These are phyloP conservation scores for Backusella mclennaniae DNA, from an alignment of 192 early-diverging fungal genomes.

Conservation along the genomic window DNA sequence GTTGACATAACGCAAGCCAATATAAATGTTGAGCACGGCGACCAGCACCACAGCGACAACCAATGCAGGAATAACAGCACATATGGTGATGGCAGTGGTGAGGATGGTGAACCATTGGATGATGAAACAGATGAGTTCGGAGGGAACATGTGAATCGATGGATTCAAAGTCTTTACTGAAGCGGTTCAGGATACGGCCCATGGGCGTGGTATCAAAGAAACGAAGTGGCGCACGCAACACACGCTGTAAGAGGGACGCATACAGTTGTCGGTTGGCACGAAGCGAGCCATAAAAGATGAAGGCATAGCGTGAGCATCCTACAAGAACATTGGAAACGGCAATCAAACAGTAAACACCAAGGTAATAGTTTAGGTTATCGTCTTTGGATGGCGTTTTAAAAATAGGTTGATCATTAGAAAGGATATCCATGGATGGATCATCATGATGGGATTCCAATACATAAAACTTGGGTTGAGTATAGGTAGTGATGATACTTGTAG, in stretches of 20 bases:
- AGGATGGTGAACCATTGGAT: conserved; percentile 45
- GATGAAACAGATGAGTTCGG: conserved; percentile 49
- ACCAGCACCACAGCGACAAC: conserved; percentile 39
- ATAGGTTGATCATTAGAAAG: neutral
- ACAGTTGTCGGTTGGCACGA: conserved; percentile 57
- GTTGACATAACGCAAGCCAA: conserved; percentile 61
- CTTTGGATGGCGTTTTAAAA: neutral
- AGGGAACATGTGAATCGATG: conserved; percentile 63
- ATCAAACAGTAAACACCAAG: conserved; percentile 60
- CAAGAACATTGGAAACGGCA: conserved; percentile 30
- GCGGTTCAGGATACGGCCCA: conserved; percentile 86
- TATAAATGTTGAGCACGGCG: conserved; percentile 41
- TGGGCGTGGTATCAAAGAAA: conserved; percentile 88
- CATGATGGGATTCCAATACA: neutral
- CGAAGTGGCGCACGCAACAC: conserved; percentile 72
- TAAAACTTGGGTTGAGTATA: neutral
- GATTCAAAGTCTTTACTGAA: conserved; percentile 87
- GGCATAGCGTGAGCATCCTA: conserved; percentile 28
- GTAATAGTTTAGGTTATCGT: conserved; percentile 53
- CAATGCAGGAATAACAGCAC: conserved; percentile 63
- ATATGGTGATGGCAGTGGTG: conserved; percentile 56
- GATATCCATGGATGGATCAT: neutral
- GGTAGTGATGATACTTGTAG: neutral
- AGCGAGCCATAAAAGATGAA: conserved; percentile 45
- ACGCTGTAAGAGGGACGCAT: conserved; percentile 51